Base-by-base conservation (phyloP, 2,329 filamentous ascomycete species). In the Alternaria sp. region DNA sequence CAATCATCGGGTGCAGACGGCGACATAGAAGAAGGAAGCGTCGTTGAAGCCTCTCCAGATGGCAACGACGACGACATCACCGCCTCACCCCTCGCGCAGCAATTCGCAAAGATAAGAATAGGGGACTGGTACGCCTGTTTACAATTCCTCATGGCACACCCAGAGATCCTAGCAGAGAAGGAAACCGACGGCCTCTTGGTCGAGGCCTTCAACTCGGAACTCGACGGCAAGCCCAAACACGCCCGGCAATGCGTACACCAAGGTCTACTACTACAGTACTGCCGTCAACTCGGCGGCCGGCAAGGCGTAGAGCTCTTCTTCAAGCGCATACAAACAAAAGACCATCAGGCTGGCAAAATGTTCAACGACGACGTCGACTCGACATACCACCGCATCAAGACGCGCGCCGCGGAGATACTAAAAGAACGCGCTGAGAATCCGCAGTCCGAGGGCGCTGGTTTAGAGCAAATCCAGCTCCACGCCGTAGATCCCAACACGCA, bases 391-490 rank as follows among this genome's bases (percentile, higher is more conserved):
- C 88, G 89, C 53, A 98, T 99, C 77, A 88, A 88, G 71, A 88
- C 83, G 26, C 88, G 95, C 46, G 88, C 90, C 1, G 83, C 85
- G 6, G 91, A 96, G 77, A 89, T 97, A 63, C 83, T 82, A 39
- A 86, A 85, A 62, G 83, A 90, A 67, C 79, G 82, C n/a, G 75
- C 72, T 2, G 71, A 76, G 45, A 77, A 83, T 42, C 83, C 80
- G 5, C 82, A 82, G 21, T 81, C 81, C 7, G 79, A 79, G 2
- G 55, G 55, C 26, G 86, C 84, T 24, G 92, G 90, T 21, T 90
- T 96, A 9, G 95, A 99, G 81, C 94, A 97, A 78, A 99, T 99
- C 68, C 96, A 99, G 79, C 85, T 99, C 45, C 95, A 99, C 75
- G 94, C 95, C 13, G 93, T 99, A 10, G 93, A 97, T 77, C 94